These are phyloP conservation scores for Xerocomellus chrysenteron DNA, from an alignment of 768 basidiomycete species.

Conservation along the genomic window DNA sequence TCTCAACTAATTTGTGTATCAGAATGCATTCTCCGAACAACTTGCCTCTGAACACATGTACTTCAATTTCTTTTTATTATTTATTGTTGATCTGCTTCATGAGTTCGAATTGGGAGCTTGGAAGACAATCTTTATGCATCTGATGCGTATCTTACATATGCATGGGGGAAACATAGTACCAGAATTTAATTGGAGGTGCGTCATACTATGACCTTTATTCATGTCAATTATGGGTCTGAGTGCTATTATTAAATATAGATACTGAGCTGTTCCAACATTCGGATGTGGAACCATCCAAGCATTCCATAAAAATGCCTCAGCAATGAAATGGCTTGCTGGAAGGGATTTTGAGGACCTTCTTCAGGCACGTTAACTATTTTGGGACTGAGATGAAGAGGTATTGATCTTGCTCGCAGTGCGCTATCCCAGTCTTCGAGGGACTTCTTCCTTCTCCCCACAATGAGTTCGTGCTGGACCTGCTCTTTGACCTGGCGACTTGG, in stretches of 20 bases:
- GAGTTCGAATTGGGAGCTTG: no score
- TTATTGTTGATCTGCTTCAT: no score
- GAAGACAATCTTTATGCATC: no score
- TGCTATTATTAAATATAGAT: background rate
- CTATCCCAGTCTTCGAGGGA: background rate
- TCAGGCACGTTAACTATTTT: background rate
- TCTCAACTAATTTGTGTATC: no score
- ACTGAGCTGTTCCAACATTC: background rate
- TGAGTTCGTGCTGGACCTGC: background rate
- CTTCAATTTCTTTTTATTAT: no score
- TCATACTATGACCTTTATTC: no score
- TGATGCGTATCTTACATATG: no score
- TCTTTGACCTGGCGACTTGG: background rate
- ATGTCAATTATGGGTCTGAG: no score
- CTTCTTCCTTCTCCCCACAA: background rate
- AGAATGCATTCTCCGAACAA: no score
- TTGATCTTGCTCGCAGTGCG: background rate
- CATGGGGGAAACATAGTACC: background rate
- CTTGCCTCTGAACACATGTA: no score
- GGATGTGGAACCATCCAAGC: background rate
- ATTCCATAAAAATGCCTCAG: constrained; percentile 27
- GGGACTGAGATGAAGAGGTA: no score
- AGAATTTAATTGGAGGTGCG: background rate
- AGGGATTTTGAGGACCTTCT: constrained; percentile 39
- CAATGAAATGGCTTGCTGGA: constrained; percentile 36